Conservation (phyloP, 441 rosid species). For the Adansonia rubrostipa region DNA sequence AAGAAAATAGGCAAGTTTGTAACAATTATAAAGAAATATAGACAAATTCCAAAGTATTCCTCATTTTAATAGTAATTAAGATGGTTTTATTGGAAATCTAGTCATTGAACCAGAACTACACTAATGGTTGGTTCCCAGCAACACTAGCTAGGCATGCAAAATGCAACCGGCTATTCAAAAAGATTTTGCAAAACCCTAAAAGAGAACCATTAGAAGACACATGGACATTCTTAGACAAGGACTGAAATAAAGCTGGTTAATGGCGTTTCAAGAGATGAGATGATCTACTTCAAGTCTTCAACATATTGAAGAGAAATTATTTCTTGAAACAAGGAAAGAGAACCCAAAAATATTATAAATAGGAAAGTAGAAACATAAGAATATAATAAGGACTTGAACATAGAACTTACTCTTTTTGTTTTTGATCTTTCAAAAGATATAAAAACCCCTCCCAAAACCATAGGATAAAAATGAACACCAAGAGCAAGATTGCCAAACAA, state of each 20-base stretch:
- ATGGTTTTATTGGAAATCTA: constrained; percentile 11
- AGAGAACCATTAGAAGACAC: not conserved
- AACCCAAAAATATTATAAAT: not conserved
- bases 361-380: not conserved
- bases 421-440: not conserved
- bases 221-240: not conserved
- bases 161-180: not conserved
- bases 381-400: not conserved
- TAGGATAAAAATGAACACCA: not conserved
- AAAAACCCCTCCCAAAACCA: not conserved
- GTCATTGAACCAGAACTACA: not conserved
- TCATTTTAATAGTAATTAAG: not conserved
- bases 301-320: not conserved
- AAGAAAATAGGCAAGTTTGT: too few relatives aligned
- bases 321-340: not conserved
- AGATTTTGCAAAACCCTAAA: constrained; percentile 11
- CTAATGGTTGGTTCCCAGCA: not conserved
- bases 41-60: not conserved
- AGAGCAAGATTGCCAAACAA: not conserved
- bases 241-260: not conserved
- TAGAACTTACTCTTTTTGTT: not conserved
- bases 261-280: not conserved
- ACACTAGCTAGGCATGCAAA: not conserved
- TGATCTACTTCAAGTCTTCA: constrained; percentile 7
- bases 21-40: not conserved